phyloP scores from a whole-genome alignment of 129 eudicot species.

The carrot (Daucus carota) region DNA sequence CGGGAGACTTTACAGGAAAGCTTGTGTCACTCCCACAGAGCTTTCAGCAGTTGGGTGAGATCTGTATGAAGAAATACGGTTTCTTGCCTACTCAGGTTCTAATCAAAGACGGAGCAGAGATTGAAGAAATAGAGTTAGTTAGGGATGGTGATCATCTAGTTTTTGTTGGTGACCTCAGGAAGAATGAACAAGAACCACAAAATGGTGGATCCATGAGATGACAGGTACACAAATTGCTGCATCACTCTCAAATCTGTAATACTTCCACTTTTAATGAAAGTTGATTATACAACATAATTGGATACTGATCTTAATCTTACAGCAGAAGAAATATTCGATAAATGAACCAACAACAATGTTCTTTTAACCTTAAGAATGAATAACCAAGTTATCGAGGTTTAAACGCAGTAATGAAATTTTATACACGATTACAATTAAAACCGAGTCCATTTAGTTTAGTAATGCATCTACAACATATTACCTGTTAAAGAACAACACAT shows the following conservation, averaged over 20 bases:
- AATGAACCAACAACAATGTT: too few species aligned
- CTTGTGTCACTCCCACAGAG: conserved; percentile 66
- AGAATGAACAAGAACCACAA: conserved; percentile 4
- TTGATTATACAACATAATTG: background rate
- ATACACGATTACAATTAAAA: too few species aligned
- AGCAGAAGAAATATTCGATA: too few species aligned
- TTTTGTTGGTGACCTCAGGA: conserved; percentile 33
- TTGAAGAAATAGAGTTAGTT: conserved; percentile 66
- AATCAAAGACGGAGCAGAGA: conserved; percentile 57
- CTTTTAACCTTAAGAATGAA: too few species aligned
- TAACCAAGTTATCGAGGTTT: too few species aligned
- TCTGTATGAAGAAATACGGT: conserved; percentile 52
- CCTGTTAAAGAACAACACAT: too few species aligned
- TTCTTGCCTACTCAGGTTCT: conserved; percentile 33
- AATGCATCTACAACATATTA: too few species aligned
- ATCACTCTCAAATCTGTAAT: background rate
- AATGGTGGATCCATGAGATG: conserved; percentile 11
- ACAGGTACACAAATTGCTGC: background rate
- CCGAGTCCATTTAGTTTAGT: too few species aligned
- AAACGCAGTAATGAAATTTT: too few species aligned
- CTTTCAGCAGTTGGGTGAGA: conserved; percentile 43
- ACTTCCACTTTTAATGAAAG: background rate
- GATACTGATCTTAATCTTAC: background rate
- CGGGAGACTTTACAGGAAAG: conserved; percentile 57
- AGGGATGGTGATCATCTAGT: conserved; percentile 86